Conservation (phyloP, 768 basidiomycete species). For the Leucocoprinus leucothites region DNA sequence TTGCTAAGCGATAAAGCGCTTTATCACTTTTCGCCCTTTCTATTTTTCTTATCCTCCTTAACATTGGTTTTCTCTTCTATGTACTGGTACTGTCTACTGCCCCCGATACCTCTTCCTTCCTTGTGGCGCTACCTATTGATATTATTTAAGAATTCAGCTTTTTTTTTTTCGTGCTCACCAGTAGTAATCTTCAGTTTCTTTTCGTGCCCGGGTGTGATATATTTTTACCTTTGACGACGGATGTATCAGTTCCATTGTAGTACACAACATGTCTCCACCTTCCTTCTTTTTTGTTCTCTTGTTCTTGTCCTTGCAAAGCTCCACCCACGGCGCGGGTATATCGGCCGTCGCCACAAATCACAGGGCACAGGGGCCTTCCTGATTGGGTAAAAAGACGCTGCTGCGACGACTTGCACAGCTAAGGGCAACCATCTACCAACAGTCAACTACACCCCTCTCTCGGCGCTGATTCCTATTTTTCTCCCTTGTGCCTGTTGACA, state of each 20-base stretch:
- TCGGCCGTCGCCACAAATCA: neutral
- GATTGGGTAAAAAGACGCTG: neutral
- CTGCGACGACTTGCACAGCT: neutral
- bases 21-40: slow-evolving; percentile 17
- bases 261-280: neutral
- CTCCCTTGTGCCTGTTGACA: neutral
- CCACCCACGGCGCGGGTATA: too few relatives aligned
- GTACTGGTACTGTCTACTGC: slow-evolving; percentile 2
- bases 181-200: slow-evolving; percentile 12
- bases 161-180: slow-evolving; percentile 4
- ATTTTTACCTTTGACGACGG: slow-evolving; percentile 21
- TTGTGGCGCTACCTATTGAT: slow-evolving; percentile 13
- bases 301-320: neutral
- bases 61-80: slow-evolving; percentile 12
- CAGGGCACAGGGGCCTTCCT: neutral
- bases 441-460: neutral
- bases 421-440: neutral
- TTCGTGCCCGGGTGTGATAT: slow-evolving; percentile 15
- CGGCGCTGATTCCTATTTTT: neutral
- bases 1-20: slow-evolving; percentile 70
- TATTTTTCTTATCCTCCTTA: neutral
- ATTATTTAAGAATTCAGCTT: slow-evolving; percentile 3
- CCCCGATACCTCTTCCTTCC: slow-evolving; percentile 11
- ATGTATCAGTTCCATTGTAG: slow-evolving; percentile 33
- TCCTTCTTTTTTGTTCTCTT: too few relatives aligned